A percentile compares a stretch with the other conserved stretches of the same genome.
Conservation (phyloP, 2,329 filamentous ascomycete species). For the Eurotiales sp. region DNA sequence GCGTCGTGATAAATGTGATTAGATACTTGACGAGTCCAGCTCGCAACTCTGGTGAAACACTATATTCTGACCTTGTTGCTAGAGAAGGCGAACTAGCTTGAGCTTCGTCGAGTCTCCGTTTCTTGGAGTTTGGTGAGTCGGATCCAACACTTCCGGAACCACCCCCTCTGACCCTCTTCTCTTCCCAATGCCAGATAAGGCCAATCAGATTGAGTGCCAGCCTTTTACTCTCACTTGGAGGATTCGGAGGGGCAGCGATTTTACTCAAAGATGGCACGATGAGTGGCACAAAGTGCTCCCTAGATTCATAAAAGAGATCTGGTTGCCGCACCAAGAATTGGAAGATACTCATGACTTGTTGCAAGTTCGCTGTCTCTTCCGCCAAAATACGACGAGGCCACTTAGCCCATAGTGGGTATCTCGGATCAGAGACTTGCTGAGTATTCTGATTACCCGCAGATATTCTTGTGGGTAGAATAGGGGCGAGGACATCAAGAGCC, state of each 20-base stretch:
- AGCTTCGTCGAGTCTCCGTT: constrained; percentile 71
- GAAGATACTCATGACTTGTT: constrained; percentile 96
- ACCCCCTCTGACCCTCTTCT: constrained; percentile 65
- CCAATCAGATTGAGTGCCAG: constrained; percentile 86
- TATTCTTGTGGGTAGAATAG: constrained; percentile 82
- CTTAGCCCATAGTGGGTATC: constrained; percentile 79
- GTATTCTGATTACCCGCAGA: constrained; percentile 36
- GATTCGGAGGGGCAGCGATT: constrained; percentile 72
- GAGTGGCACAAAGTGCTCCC: constrained; percentile 83
- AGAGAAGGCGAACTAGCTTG: constrained; percentile 55
- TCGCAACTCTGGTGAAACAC: constrained; percentile 63
- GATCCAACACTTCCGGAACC: constrained; percentile 42
- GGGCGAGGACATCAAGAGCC: constrained; percentile 90
- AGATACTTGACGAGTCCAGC: constrained; percentile 89
- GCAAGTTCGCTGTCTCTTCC: constrained; percentile 90
- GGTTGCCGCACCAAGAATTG: constrained; percentile 92
- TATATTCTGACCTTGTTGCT: constrained; percentile 57
- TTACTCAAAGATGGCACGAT: constrained; percentile 88
- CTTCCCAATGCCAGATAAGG: constrained; percentile 89
- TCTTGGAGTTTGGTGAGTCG: constrained; percentile 69
- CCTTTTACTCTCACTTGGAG: constrained; percentile 87
- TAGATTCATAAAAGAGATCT: constrained; percentile 88
- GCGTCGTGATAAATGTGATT: constrained; percentile 87
- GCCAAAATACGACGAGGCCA: constrained; percentile 85
- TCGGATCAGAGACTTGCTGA: constrained; percentile 62